Evolutionary conservation across 164 flowering plant genomes (phyloP), one percentile per base, ranked within the genome.

Genomic region (Litsea cubeba): DNA sequence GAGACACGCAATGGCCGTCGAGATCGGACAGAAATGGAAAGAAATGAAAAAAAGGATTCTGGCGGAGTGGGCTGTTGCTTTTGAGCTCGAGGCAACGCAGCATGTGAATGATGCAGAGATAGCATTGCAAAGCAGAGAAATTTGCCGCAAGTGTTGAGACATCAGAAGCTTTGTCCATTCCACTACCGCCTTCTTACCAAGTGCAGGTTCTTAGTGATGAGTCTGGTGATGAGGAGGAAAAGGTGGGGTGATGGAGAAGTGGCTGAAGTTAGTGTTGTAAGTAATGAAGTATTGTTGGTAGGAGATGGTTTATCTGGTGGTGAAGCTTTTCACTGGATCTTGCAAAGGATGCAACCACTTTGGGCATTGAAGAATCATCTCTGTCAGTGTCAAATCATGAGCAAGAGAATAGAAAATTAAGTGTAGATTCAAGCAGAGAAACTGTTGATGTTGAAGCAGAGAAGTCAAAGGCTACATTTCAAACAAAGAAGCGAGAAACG

Each of bases 1-100:
- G n/a, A n/a, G n/a, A n/a, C n/a, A n/a, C n/a, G n/a, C n/a, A n/a
- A n/a, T n/a, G n/a, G n/a, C n/a, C n/a, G n/a, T n/a, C n/a, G n/a
- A n/a, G n/a, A n/a, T n/a, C n/a, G n/a, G n/a, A n/a, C n/a, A n/a
- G n/a, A n/a, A n/a, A n/a, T n/a, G n/a, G n/a, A n/a, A n/a, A n/a
- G n/a, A n/a, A n/a, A n/a, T n/a, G n/a, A n/a, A n/a, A n/a, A n/a
- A n/a, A 76, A 96, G 94, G 99, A 89, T 86, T 76, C 87, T 92
- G 66, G 98, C 99, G 3, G 99, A 96, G 81, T 89, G 91, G 79
- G 98, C 99, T 77, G 98, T 96, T 78, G 99, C 99, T 68, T 82
- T 88, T 77, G 98, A 96, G 80, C 80, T 96, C 60, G 97, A 94
- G 82, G 97, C 91, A 77, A 74, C 90, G 6, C 89, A 96, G 75